Base-by-base conservation (phyloP, 2,329 filamentous ascomycete species). In the Phaeoacremonium minimum region DNA sequence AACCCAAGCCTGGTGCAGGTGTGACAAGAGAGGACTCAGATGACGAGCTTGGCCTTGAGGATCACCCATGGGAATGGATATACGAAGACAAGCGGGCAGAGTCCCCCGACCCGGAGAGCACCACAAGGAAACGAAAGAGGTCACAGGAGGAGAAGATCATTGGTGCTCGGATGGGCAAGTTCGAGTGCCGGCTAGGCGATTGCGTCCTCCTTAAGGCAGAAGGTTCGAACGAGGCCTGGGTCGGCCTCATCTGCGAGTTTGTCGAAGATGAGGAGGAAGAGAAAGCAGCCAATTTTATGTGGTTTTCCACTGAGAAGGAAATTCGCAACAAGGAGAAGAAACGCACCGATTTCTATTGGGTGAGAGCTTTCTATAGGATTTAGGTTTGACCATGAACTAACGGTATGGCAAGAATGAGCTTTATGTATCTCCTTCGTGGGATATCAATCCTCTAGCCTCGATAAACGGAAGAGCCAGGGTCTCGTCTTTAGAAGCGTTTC, bases 221-320 rank as follows among this genome's bases (percentile, higher is more conserved):
- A 28, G 88, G 87, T 4, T 77, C 79, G 28, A 87, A 87, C 46
- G 88, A 94, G 51, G 85, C 89, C 9, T 98, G 93, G 90, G 85
- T 94, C 4, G 93, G 87, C 20, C 80, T 98, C 43, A 84, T 96
- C 35, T 85, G 83, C 51, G 82, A 87, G 30, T 95, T 98, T 47
- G 57, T 82, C 28, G 81, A 91, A 31, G 77, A 82, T 19, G 81
- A 86, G 15, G 81, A 85, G 11, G 82, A 80, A 4, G 77, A 85
- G 30, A 96, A 88, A 69, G 80, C 83, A 17, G 91, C 86, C 37
- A 85, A 84, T 44, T 93, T 98, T 54, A 83, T 96, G 74, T 98
- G 93, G 93, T 96, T 98, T 56, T 89, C 87, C 1, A 88, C 87
- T 0, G 86, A 95, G 51, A 86, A 85, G 52, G 91, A 97, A 62